phyloP scores from a whole-genome alignment of 495 filamentous ascomycete genomes.

The Aspergillus ostianus region DNA sequence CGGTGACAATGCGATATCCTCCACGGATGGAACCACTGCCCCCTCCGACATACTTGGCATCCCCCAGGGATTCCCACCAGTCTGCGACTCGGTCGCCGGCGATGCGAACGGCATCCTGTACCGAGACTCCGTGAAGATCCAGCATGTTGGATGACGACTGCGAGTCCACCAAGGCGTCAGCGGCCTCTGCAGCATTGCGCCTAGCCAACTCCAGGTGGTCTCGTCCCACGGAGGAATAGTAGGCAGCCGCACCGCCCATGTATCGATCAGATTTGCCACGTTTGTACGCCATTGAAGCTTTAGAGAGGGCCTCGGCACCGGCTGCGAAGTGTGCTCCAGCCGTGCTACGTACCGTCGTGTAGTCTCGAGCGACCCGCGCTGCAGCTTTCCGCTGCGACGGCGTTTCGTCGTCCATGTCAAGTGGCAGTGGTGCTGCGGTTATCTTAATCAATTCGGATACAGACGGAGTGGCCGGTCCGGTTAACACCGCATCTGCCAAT shows the following conservation, averaged over 20 bases:
- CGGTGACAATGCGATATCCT: constrained; percentile 75
- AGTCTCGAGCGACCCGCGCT: constrained; percentile 19
- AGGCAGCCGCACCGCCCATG: constrained; percentile 64
- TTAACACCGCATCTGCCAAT: constrained; percentile 52
- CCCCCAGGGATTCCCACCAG: constrained; percentile 80
- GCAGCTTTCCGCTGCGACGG: constrained; percentile 11
- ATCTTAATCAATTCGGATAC: constrained; percentile 43
- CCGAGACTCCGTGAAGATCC: constrained; percentile 83
- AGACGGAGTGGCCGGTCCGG: constrained; percentile 27
- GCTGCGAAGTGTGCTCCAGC: constrained; percentile 40
- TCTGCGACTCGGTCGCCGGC: constrained; percentile 58
- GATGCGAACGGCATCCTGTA: constrained; percentile 76
- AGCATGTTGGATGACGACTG: constrained; percentile 57
- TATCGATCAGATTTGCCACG: constrained; percentile 62
- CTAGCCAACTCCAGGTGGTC: constrained; percentile 48
- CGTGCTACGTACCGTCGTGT: constrained; percentile 25
- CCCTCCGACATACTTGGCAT: constrained; percentile 49
- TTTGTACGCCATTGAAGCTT: constrained; percentile 61
- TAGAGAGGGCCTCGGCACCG: constrained; percentile 49
- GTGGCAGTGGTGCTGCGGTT: constrained; percentile 31
- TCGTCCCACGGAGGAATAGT: constrained; percentile 61
- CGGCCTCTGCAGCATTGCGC: constrained; percentile 45
- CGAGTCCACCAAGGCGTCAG: constrained; percentile 58
- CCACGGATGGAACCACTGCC: constrained; percentile 35
- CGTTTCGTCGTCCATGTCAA: constrained; percentile 29